Evolutionary conservation across 1,284 basidiomycete species (phyloP), one percentile per base, ranked within the genome.

Genomic region (Sporisorium reilianum): DNA sequence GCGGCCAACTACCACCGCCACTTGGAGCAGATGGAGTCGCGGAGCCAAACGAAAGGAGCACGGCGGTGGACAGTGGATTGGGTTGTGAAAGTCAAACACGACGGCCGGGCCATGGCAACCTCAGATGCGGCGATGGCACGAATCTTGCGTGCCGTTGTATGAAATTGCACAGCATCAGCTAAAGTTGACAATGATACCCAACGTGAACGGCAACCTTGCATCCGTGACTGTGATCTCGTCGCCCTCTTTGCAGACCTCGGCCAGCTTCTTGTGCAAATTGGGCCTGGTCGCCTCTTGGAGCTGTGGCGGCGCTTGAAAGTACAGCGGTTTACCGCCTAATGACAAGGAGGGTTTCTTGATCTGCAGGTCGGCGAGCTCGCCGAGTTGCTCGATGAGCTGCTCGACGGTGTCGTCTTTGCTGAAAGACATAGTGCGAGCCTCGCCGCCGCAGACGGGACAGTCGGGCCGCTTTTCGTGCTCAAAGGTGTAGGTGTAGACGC

Each of bases 401-500:
- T 71, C 64, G 14, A 84, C 54, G 8, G 62, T 75, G 28, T 58
- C 63, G 0, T 67, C 50, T 18, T 12, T 8, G 10, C 7, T 18
- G 9, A 82, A 64, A 0, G 42, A 22, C 25, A 84, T 23, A 1
- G 54, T 36, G 0, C 80, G 58, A 9, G 63, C 64, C 84, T 97
- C 93, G 34, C 95, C 95, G 4, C 97, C 97, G 83, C 97, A 99
- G 5, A 99, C 97, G 2, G 96, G 96, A 85, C 97, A 99, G 80
- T 98, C 94, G 1, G 90, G 88, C 44, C 94, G 91, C 83, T 91
- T 91, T 86, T 97, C 93, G 84, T 97, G 93, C 86, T 97, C 91
- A 80, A 99, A 99, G 0, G 97, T 99, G 86, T 94, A 97, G 1
- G 96, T 97, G 86, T 99, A 99, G 7, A 99, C 90, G 30, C 94